These are phyloP conservation scores for Leucaena leucocephala DNA, from an alignment of 306 rosid species.

Conservation along the genomic window DNA sequence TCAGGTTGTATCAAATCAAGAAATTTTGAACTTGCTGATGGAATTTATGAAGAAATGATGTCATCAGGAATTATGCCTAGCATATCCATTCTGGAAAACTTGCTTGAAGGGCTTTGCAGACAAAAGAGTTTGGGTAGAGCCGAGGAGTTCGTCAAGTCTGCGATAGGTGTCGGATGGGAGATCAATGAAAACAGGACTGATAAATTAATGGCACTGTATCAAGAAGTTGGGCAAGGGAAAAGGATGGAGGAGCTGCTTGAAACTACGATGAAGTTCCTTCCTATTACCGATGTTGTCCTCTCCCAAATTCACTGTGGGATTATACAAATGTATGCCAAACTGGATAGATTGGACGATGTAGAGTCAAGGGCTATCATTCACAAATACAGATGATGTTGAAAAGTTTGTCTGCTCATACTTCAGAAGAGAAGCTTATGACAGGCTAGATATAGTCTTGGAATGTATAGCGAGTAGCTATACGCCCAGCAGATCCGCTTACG, in stretches of 20 bases:
- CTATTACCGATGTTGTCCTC: conserved; percentile 35
- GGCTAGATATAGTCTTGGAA: conserved; percentile 62
- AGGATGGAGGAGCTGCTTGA: conserved; percentile 55
- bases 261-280: conserved; percentile 25
- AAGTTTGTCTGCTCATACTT: conserved; percentile 61
- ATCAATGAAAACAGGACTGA: conserved; percentile 45
- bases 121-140: conserved; percentile 43
- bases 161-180: conserved; percentile 47
- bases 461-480: conserved; percentile 38
- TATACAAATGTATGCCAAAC: conserved; percentile 46
- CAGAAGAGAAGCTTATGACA: conserved; percentile 56
- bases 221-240: conserved; percentile 43
- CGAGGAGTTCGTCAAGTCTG: conserved; percentile 45
- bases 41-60: conserved; percentile 53
- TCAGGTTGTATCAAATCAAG: conserved; percentile 52
- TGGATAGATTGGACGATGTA: conserved; percentile 59
- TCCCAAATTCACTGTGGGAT: conserved; percentile 50
- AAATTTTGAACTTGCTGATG: conserved; percentile 46
- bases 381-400: conserved; percentile 50
- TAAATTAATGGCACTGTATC: conserved; percentile 48
- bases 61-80: conserved; percentile 51
- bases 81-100: conserved; percentile 46
- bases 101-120: conserved; percentile 60
- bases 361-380: conserved; percentile 57
- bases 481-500: conserved; percentile 49